Evolutionary conservation across 2,329 filamentous ascomycete genomes (phyloP).

Genomic region (Knoxdaviesia proteae): DNA sequence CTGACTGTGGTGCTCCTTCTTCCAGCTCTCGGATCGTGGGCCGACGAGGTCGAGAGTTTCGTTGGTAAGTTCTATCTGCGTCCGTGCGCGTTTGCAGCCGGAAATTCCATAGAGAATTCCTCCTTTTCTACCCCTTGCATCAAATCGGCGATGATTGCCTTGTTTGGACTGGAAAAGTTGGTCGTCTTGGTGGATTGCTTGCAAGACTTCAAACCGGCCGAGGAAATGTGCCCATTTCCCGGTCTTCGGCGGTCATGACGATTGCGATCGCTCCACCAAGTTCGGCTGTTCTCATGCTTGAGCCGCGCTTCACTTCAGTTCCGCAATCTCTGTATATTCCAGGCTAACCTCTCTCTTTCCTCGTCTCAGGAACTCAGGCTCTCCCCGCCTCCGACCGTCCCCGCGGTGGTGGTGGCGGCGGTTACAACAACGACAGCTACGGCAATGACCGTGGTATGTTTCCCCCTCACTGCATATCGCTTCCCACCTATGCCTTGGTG

Average conservation of each 20-base stretch:
- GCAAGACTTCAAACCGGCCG: too few relatives aligned
- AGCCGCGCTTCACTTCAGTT: too few relatives aligned
- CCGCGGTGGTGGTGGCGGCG: constrained; percentile 12
- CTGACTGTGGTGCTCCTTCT: neutral
- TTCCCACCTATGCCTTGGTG: neutral
- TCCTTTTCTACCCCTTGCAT: too few relatives aligned
- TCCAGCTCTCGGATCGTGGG: constrained; percentile 57
- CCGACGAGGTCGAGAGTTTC: constrained; percentile 93
- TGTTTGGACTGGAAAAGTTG: too few relatives aligned
- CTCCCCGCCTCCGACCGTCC: constrained; percentile 29
- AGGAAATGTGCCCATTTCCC: too few relatives aligned
- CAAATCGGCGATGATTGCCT: too few relatives aligned
- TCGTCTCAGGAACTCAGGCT: constrained; percentile 29
- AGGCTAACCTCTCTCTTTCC: neutral
- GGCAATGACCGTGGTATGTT: constrained; percentile 16
- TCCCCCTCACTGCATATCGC: neutral
- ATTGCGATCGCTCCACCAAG: too few relatives aligned
- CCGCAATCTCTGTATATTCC: neutral
- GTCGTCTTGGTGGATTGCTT: too few relatives aligned
- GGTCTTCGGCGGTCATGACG: too few relatives aligned
- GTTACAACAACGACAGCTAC: constrained; percentile 10
- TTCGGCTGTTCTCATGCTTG: too few relatives aligned
- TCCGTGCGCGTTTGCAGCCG: too few relatives aligned
- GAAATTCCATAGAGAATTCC: too few relatives aligned
- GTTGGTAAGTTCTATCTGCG: constrained; percentile 36